phyloP scores from a whole-genome alignment of 768 basidiomycete species.

The Suillus cothurnatus region DNA sequence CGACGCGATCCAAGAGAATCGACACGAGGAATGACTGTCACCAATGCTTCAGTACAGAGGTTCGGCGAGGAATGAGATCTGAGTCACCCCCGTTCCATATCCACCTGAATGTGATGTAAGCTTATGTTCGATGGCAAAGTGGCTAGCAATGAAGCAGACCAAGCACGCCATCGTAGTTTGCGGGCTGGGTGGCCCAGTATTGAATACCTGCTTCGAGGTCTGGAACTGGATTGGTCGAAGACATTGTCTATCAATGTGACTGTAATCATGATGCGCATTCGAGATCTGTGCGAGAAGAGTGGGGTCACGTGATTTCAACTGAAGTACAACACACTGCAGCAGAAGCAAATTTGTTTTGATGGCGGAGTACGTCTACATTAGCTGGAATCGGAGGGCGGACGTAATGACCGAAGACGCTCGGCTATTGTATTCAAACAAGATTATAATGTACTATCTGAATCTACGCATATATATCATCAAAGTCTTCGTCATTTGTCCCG shows the following conservation, averaged over 20 bases:
- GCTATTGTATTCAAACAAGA: constrained; percentile 5
- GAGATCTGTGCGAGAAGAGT: background rate
- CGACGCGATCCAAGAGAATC: constrained; percentile 90
- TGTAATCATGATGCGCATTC: background rate
- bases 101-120: constrained; percentile 39
- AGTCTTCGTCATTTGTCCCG: constrained; percentile 52
- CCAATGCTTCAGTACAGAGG: constrained; percentile 2
- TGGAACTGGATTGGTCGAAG: constrained; percentile 40
- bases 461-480: constrained; percentile 67
- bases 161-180: constrained; percentile 85
- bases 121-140: constrained; percentile 33
- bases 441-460: background rate
- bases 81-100: constrained; percentile 55
- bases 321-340: too few species aligned
- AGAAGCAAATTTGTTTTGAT: too few species aligned
- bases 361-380: background rate
- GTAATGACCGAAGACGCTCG: background rate
- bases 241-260: constrained; percentile 10
- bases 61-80: constrained; percentile 15
- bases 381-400: background rate
- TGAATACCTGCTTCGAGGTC: constrained; percentile 75
- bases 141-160: constrained; percentile 43
- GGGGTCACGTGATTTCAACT: background rate
- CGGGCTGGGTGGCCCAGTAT: constrained; percentile 86
- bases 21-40: constrained; percentile 82